phyloP scores from a whole-genome alignment of 805 yeast species.

The Cyberlindnera americana region DNA sequence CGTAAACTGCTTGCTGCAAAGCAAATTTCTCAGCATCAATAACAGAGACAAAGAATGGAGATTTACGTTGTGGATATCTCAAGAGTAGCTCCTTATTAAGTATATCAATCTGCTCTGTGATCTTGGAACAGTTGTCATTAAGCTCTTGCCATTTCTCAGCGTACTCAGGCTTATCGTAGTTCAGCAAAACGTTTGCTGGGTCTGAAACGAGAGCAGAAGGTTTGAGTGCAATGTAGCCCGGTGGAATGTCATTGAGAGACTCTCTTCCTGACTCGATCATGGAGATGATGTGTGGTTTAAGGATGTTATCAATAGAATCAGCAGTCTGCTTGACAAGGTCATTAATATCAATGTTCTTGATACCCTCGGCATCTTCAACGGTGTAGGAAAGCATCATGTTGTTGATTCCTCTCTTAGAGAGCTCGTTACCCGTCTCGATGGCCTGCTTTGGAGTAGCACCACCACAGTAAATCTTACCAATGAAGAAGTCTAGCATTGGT shows the following conservation, averaged over 20 bases:
- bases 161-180: slow-evolving; percentile 53
- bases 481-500: slow-evolving; percentile 61
- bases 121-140: slow-evolving; percentile 59
- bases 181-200: slow-evolving; percentile 68
- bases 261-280: slow-evolving; percentile 43
- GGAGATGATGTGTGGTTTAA: slow-evolving; percentile 66
- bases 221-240: slow-evolving; percentile 90
- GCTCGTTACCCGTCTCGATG: slow-evolving; percentile 60
- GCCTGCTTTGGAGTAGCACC: slow-evolving; percentile 78
- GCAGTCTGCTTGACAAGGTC: slow-evolving; percentile 62
- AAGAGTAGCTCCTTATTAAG: slow-evolving; percentile 48
- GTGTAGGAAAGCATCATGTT: slow-evolving; percentile 96
- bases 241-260: slow-evolving; percentile 67
- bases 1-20: slow-evolving; percentile 88
- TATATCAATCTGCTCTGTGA: slow-evolving; percentile 54
- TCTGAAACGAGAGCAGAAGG: slow-evolving; percentile 85
- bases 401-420: slow-evolving; percentile 71
- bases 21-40: slow-evolving; percentile 91
- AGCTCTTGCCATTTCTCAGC: slow-evolving; percentile 52
- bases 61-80: slow-evolving; percentile 57
- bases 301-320: slow-evolving; percentile 60
- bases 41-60: slow-evolving; percentile 74
- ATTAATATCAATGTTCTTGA: slow-evolving; percentile 52
- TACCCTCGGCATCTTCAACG: slow-evolving; percentile 89
- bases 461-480: slow-evolving; percentile 85